These are phyloP conservation scores for Dillenia suffruticosa DNA, from an alignment of 164 flowering plant species.

Conservation along the genomic window DNA sequence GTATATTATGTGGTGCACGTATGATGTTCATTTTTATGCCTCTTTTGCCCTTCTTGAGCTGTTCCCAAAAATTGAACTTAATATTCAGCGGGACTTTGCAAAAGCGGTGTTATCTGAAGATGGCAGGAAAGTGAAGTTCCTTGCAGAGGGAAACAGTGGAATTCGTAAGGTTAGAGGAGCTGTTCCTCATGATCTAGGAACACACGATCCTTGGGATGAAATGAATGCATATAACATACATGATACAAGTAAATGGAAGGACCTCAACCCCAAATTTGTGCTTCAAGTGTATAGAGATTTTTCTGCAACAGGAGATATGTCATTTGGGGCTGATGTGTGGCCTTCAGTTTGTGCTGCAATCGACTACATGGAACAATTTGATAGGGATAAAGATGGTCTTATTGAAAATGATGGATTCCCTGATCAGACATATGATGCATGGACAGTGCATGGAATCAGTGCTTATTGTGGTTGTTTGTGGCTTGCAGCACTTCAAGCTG, in stretches of 20 bases:
- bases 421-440: constrained; percentile 91
- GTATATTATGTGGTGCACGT: constrained; percentile 93
- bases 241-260: constrained; percentile 92
- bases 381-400: constrained; percentile 70
- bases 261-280: constrained; percentile 85
- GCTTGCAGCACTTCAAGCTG: constrained; percentile 95
- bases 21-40: constrained; percentile 95
- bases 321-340: constrained; percentile 87
- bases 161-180: constrained; percentile 87
- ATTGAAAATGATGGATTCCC: constrained; percentile 95
- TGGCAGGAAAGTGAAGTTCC: constrained; percentile 75
- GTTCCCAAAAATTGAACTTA: constrained; percentile 84
- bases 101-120: constrained; percentile 85
- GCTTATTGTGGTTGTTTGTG: constrained; percentile 94
- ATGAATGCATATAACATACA: constrained; percentile 96
- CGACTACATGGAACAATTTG: constrained; percentile 93
- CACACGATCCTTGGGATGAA: constrained; percentile 92
- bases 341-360: constrained; percentile 91
- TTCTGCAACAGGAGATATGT: constrained; percentile 76
- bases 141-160: constrained; percentile 80
- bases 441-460: constrained; percentile 95
- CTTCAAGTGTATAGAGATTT: constrained; percentile 94
- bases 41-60: constrained; percentile 82
- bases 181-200: constrained; percentile 91
- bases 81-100: constrained; percentile 88